These are phyloP conservation scores for Amaranthus palmeri DNA, from an alignment of 148 eudicot genomes.

Conservation along the genomic window DNA sequence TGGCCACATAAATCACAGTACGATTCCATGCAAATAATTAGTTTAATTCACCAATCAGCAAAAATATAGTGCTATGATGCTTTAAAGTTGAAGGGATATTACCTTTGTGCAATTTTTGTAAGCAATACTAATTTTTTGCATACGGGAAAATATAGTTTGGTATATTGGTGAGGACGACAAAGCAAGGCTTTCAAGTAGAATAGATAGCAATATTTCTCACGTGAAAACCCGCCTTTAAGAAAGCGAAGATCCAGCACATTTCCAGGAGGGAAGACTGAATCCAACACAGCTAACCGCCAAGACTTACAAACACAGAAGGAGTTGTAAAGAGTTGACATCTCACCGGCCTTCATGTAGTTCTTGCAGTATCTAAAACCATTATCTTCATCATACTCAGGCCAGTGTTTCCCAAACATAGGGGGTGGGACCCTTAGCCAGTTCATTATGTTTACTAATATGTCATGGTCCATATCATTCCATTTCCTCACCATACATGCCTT, in stretches of 20 bases:
- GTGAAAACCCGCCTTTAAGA: not conserved
- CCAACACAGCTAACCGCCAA: too few species aligned
- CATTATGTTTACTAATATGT: too few species aligned
- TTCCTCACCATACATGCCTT: not conserved
- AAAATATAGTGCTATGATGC: too few species aligned
- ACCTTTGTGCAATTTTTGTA: not conserved
- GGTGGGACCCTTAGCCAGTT: too few species aligned
- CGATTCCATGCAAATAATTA: too few species aligned
- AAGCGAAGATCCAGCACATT: not conserved
- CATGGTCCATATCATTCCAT: too few species aligned
- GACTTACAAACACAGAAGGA: too few species aligned
- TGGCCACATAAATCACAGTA: too few species aligned
- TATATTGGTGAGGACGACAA: not conserved
- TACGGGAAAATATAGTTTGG: not conserved
- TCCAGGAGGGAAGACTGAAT: not conserved
- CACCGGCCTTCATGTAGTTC: not conserved
- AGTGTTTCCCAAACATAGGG: too few species aligned
- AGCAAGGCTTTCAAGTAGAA: not conserved
- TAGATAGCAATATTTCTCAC: too few species aligned
- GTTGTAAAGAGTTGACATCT: not conserved
- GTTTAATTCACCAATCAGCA: not conserved
- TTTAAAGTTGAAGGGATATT: too few species aligned
- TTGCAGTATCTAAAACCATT: not conserved
- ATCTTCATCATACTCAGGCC: too few species aligned
- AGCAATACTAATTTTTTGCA: not conserved